phyloP scores from a whole-genome alignment of 805 yeast species.

The Yarrowia yakushimensis region DNA sequence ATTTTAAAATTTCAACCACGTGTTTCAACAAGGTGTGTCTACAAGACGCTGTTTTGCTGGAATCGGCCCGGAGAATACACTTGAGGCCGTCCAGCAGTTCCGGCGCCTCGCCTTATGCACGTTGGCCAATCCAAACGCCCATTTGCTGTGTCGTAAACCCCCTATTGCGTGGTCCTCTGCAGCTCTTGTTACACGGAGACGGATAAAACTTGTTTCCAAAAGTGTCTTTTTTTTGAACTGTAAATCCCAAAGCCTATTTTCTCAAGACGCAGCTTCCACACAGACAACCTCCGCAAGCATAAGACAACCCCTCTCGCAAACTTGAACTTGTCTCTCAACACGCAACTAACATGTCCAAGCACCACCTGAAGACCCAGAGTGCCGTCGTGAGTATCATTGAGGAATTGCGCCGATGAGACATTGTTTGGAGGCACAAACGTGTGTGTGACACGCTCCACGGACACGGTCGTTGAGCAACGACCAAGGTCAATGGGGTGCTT shows the following conservation, averaged over 20 bases:
- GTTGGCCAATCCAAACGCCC: not conserved
- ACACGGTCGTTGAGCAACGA: too few species aligned
- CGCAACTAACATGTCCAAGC: slow-evolving; percentile 41
- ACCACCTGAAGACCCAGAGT: slow-evolving; percentile 67
- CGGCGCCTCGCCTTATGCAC: not conserved
- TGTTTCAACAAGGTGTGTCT: not conserved
- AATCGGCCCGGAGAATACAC: not conserved
- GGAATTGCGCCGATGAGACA: not conserved
- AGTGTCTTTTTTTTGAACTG: not conserved
- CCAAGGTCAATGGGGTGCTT: too few species aligned
- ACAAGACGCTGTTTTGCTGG: too few species aligned
- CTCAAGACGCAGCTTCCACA: not conserved
- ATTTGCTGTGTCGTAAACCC: not conserved
- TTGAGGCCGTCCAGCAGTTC: not conserved
- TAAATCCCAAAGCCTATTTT: not conserved
- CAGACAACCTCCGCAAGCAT: not conserved
- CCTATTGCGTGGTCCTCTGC: not conserved
- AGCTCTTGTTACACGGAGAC: too few species aligned
- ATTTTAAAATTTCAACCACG: too few species aligned
- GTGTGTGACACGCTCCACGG: too few species aligned
- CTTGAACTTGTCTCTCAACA: not conserved
- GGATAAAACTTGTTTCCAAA: not conserved
- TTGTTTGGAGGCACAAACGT: too few species aligned
- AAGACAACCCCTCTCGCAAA: slow-evolving; percentile 1
- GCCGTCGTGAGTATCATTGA: slow-evolving; percentile 51